Evolutionary conservation across 108 stramenopile genomes (phyloP).

Genomic region (Discostella stelligeroides): DNA sequence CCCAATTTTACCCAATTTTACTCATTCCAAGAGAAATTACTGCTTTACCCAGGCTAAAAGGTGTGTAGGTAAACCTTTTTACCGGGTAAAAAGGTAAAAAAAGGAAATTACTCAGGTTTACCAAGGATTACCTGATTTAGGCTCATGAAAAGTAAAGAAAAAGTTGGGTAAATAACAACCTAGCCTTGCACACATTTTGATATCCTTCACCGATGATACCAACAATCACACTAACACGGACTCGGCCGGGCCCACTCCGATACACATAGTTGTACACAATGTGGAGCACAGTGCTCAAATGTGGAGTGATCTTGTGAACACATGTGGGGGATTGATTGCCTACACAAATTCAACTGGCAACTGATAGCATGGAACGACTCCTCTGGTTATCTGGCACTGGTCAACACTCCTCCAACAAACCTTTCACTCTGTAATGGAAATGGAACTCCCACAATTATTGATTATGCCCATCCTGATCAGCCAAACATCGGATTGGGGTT

Average conservation of each 20-base stretch:
- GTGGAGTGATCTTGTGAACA: constrained; percentile 1
- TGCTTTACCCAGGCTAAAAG: no score
- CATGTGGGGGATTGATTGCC: constrained; percentile 2
- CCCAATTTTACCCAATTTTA: no score
- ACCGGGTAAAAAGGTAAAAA: no score
- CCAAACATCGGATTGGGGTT: constrained; percentile 5
- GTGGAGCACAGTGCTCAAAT: not conserved
- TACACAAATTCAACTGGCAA: constrained; percentile 23
- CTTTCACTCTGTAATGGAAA: not conserved
- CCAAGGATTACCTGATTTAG: no score
- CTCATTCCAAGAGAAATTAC: no score
- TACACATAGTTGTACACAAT: no score
- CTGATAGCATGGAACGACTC: not conserved
- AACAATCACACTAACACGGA: not conserved
- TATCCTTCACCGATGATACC: constrained; percentile 18
- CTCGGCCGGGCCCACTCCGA: not conserved
- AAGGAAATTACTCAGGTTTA: no score
- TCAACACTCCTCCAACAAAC: not conserved
- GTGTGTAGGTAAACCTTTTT: no score
- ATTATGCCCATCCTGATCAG: constrained; percentile 7
- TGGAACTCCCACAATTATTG: not conserved
- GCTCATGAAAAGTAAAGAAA: no score
- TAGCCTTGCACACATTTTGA: no score
- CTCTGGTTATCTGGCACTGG: not conserved
- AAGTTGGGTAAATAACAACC: no score